phyloP scores from a whole-genome alignment of 208 protist species.

The Leishmania tropica region DNA sequence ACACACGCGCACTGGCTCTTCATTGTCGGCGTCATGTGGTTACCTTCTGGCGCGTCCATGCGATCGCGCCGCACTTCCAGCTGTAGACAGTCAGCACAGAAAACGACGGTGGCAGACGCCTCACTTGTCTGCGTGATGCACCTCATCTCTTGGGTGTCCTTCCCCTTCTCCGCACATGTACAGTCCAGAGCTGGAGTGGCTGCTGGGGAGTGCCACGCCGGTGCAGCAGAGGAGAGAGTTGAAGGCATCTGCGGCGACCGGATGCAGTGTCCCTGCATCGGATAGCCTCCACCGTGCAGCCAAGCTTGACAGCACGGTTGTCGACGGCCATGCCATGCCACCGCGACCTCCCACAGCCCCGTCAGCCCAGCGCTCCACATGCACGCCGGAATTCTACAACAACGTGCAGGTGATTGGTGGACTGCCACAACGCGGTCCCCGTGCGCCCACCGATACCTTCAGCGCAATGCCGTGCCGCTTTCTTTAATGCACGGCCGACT shows the following conservation, averaged over 20 bases:
- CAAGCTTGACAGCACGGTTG: neutral
- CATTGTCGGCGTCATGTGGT: neutral
- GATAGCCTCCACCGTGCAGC: neutral
- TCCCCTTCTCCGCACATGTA: conserved; percentile 11
- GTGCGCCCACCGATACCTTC: conserved; percentile 6
- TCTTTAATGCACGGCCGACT: neutral
- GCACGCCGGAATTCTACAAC: neutral
- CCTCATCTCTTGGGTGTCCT: neutral
- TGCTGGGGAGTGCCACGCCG: conserved; percentile 4
- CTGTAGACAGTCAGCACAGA: neutral
- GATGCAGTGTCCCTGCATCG: neutral
- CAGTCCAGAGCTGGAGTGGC: conserved; percentile 22
- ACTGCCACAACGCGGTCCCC: conserved; percentile 13
- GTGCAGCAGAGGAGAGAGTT: neutral
- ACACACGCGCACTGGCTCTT: neutral
- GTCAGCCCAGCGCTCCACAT: neutral
- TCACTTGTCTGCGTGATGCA: neutral
- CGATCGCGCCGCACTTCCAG: neutral
- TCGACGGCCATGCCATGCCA: neutral
- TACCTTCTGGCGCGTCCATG: neutral
- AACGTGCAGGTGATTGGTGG: neutral
- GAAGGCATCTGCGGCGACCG: neutral
- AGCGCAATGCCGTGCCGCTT: conserved; percentile 13
- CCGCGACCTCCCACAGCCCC: neutral
- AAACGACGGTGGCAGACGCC: neutral